Percentiles rank a stretch among this genome's conserved stretches.
Conservation (phyloP, 768 basidiomycete species). For the Daedaleopsis sinensis region DNA sequence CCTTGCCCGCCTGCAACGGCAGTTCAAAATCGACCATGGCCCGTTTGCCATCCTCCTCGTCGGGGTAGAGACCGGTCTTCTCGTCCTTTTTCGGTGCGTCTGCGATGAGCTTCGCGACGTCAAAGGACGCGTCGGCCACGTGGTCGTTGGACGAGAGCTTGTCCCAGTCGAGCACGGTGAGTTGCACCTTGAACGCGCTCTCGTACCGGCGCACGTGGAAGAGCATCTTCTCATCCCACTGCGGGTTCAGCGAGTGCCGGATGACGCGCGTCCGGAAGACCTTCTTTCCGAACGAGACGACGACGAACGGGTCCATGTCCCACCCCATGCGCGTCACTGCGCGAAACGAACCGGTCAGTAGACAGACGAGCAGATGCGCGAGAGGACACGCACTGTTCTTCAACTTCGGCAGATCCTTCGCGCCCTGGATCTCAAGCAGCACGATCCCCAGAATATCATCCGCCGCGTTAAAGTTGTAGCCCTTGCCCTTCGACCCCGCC, state of each 20-base stretch:
- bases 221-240: constrained; percentile 93
- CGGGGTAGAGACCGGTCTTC: constrained; percentile 55
- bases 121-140: constrained; percentile 78
- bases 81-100: constrained; percentile 53
- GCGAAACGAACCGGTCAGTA: not conserved
- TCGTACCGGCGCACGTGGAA: constrained; percentile 95
- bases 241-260: constrained; percentile 82
- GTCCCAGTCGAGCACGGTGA: constrained; percentile 95
- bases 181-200: constrained; percentile 72
- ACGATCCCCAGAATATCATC: constrained; percentile 94
- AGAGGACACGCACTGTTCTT: constrained; percentile 72
- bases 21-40: constrained; percentile 77
- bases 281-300: constrained; percentile 95
- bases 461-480: constrained; percentile 63
- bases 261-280: constrained; percentile 92
- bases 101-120: constrained; percentile 63
- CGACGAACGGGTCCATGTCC: constrained; percentile 98
- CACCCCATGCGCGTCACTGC: constrained; percentile 84
- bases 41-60: constrained; percentile 54
- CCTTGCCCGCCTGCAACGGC: constrained; percentile 60
- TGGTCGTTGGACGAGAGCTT: constrained; percentile 89
- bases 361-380: not conserved
- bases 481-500: constrained; percentile 38
- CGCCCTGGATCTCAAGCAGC: constrained; percentile 87
- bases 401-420: constrained; percentile 81